phyloP scores from a whole-genome alignment of 306 rosid genomes.

The Malus domestica region ASM211411v1 NC_041796.1:1220501-1221000 shows the following conservation, averaged over 20 bases:
- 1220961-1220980: too few relatives aligned
- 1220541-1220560: neutral
- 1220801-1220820: neutral
- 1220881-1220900: neutral
- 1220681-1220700: constrained; percentile 49
- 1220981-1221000: too few relatives aligned
- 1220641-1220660: constrained; percentile 4
- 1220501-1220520: too few relatives aligned
- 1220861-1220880: neutral
- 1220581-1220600: constrained; percentile 36
- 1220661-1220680: constrained; percentile 60
- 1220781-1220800: neutral
- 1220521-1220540: too few relatives aligned
- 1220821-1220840: neutral
- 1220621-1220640: constrained; percentile 36
- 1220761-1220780: neutral
- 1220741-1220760: neutral
- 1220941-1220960: constrained; percentile 3
- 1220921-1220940: constrained; percentile 41
- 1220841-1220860: neutral
- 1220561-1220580: neutral
- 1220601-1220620: neutral
- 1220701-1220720: constrained; percentile 3
- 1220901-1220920: constrained; percentile 33
- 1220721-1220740: constrained; percentile 8